Evolutionary conservation across 2,329 filamentous ascomycete species (phyloP).

Genomic region (Diaporthe humulicola): DNA sequence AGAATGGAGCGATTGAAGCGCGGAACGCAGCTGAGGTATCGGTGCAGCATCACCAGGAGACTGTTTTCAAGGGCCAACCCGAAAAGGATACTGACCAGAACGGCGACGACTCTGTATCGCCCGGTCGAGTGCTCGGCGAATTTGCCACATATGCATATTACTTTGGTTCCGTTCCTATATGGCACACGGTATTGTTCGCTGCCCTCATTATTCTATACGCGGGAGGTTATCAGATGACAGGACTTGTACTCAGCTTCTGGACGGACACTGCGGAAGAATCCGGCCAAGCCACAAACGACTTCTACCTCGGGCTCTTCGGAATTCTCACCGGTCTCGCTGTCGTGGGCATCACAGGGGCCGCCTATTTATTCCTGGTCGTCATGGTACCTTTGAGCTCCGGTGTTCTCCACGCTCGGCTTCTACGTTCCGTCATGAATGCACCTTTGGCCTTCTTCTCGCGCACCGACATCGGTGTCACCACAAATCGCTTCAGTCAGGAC

Average conservation of each 20-base stretch:
- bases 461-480: constrained; percentile 43
- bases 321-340: constrained; percentile 28
- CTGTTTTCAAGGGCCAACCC: background rate
- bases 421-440: constrained; percentile 32
- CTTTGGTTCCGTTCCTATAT: constrained; percentile 21
- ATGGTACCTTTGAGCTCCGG: constrained; percentile 34
- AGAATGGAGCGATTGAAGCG: background rate
- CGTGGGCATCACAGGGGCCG: constrained; percentile 22
- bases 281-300: constrained; percentile 5
- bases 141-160: constrained; percentile 27
- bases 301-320: constrained; percentile 31
- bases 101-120: constrained; percentile 5
- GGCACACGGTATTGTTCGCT: constrained; percentile 26
- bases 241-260: constrained; percentile 29
- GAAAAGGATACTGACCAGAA: constrained; percentile 1
- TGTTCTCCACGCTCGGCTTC: constrained; percentile 35
- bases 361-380: constrained; percentile 29
- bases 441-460: constrained; percentile 41
- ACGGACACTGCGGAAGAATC: constrained; percentile 20
- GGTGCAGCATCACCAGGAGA: background rate
- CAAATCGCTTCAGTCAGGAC: constrained; percentile 45
- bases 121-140: constrained; percentile 16
- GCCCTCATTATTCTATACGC: constrained; percentile 23
- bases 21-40: background rate
- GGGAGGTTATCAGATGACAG: constrained; percentile 31